Conservation (phyloP, 2,329 filamentous ascomycete genomes). For the Nemania sp. region DNA sequence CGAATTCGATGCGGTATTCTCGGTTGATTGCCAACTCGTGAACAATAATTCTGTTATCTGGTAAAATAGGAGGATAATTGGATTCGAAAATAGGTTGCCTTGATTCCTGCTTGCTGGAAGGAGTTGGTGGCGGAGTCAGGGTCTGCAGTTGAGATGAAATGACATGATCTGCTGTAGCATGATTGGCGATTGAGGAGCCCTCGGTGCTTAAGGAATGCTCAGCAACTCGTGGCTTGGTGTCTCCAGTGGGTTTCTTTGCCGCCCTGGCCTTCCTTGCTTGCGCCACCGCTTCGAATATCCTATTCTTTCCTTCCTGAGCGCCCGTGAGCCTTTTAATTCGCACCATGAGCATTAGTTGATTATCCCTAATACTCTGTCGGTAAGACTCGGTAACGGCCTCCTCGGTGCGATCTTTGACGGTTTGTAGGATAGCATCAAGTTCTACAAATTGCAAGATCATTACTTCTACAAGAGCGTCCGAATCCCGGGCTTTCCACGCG, state of each 20-base stretch:
- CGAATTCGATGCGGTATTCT: conserved; percentile 77
- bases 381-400: conserved; percentile 81
- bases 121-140: conserved; percentile 66
- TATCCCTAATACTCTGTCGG: conserved; percentile 81
- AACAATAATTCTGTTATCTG: conserved; percentile 79
- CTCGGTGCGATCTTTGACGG: conserved; percentile 81
- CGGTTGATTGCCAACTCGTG: conserved; percentile 85
- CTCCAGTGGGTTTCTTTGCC: conserved; percentile 74
- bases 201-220: conserved; percentile 57
- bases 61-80: conserved; percentile 68
- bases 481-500: conserved; percentile 85
- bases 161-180: conserved; percentile 56
- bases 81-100: conserved; percentile 54
- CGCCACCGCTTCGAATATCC: conserved; percentile 80
- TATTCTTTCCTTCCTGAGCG: conserved; percentile 74
- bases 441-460: conserved; percentile 91
- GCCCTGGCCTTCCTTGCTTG: conserved; percentile 75
- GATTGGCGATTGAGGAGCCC: conserved; percentile 54
- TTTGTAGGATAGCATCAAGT: conserved; percentile 85
- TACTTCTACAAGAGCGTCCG: conserved; percentile 80
- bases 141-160: conserved; percentile 60
- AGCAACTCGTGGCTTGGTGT: conserved; percentile 76
- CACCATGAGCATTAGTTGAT: conserved; percentile 82
- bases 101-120: conserved; percentile 55
- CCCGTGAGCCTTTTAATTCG: conserved; percentile 84